Percentiles rank a stretch among this genome's conserved stretches.
phyloP scores from a whole-genome alignment of 2,329 filamentous ascomycete genomes.

The Rugonectria rugulosa region DNA sequence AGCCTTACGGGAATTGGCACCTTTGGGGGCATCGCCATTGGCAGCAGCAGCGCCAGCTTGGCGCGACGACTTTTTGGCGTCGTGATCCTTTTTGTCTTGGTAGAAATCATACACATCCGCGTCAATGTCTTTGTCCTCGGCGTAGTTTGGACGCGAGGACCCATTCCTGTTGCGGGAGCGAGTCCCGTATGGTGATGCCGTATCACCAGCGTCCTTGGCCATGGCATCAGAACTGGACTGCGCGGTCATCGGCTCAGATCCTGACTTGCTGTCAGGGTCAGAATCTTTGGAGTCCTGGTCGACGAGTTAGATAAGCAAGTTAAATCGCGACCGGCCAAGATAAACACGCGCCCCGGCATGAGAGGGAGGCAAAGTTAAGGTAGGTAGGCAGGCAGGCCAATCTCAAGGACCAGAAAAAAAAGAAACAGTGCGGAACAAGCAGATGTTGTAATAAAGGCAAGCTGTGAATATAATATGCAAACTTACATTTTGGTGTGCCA shows the following conservation, averaged over 20 bases:
- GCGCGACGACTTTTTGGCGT: constrained; percentile 63
- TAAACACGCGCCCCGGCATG: constrained; percentile 25
- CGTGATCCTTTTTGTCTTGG: constrained; percentile 62
- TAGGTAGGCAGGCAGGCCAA: constrained; percentile 5
- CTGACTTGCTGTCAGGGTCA: constrained; percentile 44
- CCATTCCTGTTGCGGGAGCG: constrained; percentile 89
- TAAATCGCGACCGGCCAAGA: constrained; percentile 32
- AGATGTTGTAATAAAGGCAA: constrained; percentile 31
- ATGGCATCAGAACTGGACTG: constrained; percentile 56
- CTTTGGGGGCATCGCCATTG: constrained; percentile 46
- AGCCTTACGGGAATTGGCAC: constrained; percentile 52
- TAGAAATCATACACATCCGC: constrained; percentile 81
- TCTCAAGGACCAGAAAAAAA: constrained; percentile 21
- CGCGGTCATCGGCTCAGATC: constrained; percentile 54
- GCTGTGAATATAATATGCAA: constrained; percentile 19
- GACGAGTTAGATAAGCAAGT: constrained; percentile 31
- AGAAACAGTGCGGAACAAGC: constrained; percentile 23
- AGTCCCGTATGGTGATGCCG: constrained; percentile 82
- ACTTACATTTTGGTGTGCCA: constrained; percentile 51
- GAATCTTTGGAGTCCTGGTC: constrained; percentile 46
- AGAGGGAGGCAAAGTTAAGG: constrained; percentile 12
- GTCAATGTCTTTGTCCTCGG: constrained; percentile 90
- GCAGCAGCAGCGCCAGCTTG: constrained; percentile 52
- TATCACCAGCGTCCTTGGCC: constrained; percentile 60
- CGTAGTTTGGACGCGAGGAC: constrained; percentile 87